phyloP scores from a whole-genome alignment of 2,329 filamentous ascomycete genomes.

The Pyricularia grisea region DNA sequence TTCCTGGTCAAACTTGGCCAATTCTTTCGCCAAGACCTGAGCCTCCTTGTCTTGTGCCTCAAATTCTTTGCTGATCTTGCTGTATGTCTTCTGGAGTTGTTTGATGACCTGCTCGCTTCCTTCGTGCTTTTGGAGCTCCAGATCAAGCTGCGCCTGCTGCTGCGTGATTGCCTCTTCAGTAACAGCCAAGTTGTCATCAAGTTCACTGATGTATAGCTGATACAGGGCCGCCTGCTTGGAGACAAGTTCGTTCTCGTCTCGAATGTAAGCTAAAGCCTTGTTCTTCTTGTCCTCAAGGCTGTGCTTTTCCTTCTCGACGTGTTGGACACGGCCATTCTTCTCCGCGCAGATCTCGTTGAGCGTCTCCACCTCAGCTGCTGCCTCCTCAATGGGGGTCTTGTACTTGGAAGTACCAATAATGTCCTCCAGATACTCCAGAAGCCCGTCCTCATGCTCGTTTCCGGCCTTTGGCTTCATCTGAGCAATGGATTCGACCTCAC shows the following conservation, averaged over 20 bases:
- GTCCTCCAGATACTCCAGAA: constrained; percentile 94
- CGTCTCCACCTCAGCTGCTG: constrained; percentile 78
- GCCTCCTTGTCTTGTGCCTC: constrained; percentile 75
- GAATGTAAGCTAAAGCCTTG: constrained; percentile 79
- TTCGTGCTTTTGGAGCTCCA: constrained; percentile 83
- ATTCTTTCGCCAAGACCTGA: constrained; percentile 72
- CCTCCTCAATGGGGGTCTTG: constrained; percentile 93
- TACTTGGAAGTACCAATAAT: constrained; percentile 99
- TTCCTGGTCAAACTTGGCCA: constrained; percentile 91
- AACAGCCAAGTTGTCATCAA: constrained; percentile 78
- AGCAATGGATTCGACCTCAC: constrained; percentile 96
- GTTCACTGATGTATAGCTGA: constrained; percentile 83
- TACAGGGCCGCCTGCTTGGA: constrained; percentile 87
- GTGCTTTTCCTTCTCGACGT: constrained; percentile 95
- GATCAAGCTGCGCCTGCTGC: constrained; percentile 77
- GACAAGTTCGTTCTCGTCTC: constrained; percentile 86
- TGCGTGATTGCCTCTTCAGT: constrained; percentile 86
- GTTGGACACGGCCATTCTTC: constrained; percentile 90
- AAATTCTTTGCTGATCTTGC: constrained; percentile 72
- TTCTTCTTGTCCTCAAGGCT: constrained; percentile 93
- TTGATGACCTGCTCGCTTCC: constrained; percentile 88
- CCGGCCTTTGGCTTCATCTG: constrained; percentile 98
- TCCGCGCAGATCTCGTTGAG: constrained; percentile 93
- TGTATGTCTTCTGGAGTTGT: constrained; percentile 75
- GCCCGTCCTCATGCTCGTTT: constrained; percentile 90